Conservation (phyloP, 2,329 filamentous ascomycete genomes). For the Atkinsonella texensis region DNA sequence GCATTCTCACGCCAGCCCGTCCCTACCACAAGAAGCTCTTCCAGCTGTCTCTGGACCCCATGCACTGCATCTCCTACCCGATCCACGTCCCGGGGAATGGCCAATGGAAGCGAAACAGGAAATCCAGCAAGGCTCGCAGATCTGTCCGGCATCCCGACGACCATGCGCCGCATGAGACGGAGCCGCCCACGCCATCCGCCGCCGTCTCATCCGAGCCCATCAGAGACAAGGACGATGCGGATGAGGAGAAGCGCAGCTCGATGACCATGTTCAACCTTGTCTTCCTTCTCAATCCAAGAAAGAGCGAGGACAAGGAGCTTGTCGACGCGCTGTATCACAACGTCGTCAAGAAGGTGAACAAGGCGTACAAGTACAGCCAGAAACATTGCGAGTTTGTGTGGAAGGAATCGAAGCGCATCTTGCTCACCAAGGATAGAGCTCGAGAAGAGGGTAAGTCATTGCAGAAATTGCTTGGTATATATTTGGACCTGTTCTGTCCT, state of each 20-base stretch:
- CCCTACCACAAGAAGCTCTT: slow-evolving; percentile 74
- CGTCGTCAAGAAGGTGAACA: slow-evolving; percentile 84
- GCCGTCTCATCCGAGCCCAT: slow-evolving; percentile 14
- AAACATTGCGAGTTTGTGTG: slow-evolving; percentile 82
- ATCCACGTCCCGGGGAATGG: slow-evolving; percentile 72
- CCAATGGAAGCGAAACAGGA: slow-evolving; percentile 57
- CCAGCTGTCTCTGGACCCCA: slow-evolving; percentile 67
- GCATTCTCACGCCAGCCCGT: slow-evolving; percentile 62
- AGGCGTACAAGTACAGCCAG: slow-evolving; percentile 86
- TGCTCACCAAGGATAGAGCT: slow-evolving; percentile 70
- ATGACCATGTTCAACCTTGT: slow-evolving; percentile 99
- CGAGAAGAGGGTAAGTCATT: slow-evolving; percentile 47
- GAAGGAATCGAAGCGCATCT: slow-evolving; percentile 76
- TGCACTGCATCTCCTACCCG: slow-evolving; percentile 72
- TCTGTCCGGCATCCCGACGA: slow-evolving; percentile 22
- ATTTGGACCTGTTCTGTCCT: too few relatives aligned
- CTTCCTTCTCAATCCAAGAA: slow-evolving; percentile 74
- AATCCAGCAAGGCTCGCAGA: slow-evolving; percentile 31
- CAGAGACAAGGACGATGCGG: slow-evolving; percentile 33
- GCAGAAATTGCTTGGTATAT: too few relatives aligned
- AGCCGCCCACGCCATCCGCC: slow-evolving; percentile 10
- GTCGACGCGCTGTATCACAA: slow-evolving; percentile 72
- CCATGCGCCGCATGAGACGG: slow-evolving; percentile 17
- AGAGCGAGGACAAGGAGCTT: slow-evolving; percentile 62
- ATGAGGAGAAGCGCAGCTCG: slow-evolving; percentile 50